Evolutionary conservation across 371 early-diverging fungal genomes (phyloP), one percentile per base, ranked within the genome.

Genomic region (Syncephalastrum sp.): DNA sequence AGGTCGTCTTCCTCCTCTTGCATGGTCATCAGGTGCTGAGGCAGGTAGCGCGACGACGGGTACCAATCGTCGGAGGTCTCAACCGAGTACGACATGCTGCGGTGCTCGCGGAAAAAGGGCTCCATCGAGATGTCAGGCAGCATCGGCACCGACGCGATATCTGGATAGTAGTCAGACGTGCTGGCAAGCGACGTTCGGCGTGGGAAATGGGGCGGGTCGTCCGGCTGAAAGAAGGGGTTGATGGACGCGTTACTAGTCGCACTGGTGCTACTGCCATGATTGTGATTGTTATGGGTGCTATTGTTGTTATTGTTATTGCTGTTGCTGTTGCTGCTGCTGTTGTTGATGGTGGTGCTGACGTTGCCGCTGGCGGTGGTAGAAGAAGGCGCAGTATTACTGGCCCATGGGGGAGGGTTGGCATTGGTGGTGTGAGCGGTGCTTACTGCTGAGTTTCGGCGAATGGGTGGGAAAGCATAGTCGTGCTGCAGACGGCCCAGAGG

Each of bases 81-180:
- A 17, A 69, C 61, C 13, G 77, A 72, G 46, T 62, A 77, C 3
- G 74, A 77, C 67, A 73, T 65, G 25, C 74, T 74, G 23, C 78
- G 50, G 21, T 77, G 67, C 45, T 72, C 66, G 16, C 74, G 57
- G 42, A 59, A 72, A 24, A 63, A 55, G 5, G 74, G 72, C 50
- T 68, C 69, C 17, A 59, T 59, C 0, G 72, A 72, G 16, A 70
- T 68, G 47, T 69, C 72, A 10, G 75, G 70, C 29, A 75, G 24
- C 70, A 70, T 72, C 29, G 75, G 70, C 5, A 66, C 65, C 6
- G 74, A 66, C 5, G 67, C 70, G 47, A 70, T 70, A 57, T 69
- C 70, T 14, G 67, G 67, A 46, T 70, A 64, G 42, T 63, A 33
- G 38, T 33, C 38, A 8, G 38, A 33, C 12, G 38, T 64, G 10